Evolutionary conservation across 2,329 filamentous ascomycete genomes (phyloP), one percentile per base, ranked within the genome.

Genomic region (Neocucurbitaria cava): DNA sequence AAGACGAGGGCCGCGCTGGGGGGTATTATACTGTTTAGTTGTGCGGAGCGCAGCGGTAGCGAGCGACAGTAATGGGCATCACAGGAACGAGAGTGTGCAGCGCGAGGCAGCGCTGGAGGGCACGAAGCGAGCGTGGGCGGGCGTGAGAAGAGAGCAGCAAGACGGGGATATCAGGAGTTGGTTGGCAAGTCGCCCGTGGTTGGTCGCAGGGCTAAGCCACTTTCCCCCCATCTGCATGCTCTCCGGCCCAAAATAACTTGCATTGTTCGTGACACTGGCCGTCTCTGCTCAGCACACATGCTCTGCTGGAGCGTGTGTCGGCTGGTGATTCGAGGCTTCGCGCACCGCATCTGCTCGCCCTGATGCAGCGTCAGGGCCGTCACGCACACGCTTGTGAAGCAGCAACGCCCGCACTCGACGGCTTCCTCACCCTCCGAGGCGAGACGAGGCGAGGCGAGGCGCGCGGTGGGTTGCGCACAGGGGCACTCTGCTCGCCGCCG

Each of bases 161-260:
- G 36, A 17, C 33, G 46, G 41, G 49, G 46, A 45, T 31, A 46
- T 26, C 18, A 31, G 39, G 43, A 44, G 38, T 26, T 36, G 31
- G 42, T 49, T 30, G 47, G 38, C 44, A 40, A n/a, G 43, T 13
- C 26, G 30, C 42, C 28, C 33, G 23, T 40, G 49, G 44, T 47
- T 46, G 40, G 50, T 47, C 39, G 43, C 36, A 28, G 31, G n/a
- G 61, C 61, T 64, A 52, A 64, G 61, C 61, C 61, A 64, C 61
- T 46, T 31, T 44, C 46, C 44, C 39, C 51, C 44, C 50, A 42
- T 58, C 58, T 64, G 58, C 58, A 62, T 63, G 57, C 46, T 49
- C 46, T 45, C 50, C 49, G 50, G 59, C 62, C 62, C 64, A 64
- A 64, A 68, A 68, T 68, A 68, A 64, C 64, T 56, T 58, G 51